Conservation (phyloP, 2,329 filamentous ascomycete genomes). For the Tolypocladium inflatum region DNA sequence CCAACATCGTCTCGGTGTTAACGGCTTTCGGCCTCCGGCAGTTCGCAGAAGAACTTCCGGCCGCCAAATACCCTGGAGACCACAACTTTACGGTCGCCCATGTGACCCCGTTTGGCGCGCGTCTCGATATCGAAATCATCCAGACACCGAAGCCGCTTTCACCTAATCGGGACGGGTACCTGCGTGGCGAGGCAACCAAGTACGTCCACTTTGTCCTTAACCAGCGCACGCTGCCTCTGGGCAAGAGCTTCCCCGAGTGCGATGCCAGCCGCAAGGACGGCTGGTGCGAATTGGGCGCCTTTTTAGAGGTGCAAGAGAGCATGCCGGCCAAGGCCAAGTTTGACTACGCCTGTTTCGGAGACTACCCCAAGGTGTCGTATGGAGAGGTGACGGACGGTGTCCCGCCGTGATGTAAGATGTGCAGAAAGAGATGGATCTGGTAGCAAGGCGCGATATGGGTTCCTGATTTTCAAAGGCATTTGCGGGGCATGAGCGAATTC, state of each 20-base stretch:
- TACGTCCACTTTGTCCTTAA: conserved; percentile 71
- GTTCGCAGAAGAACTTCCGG: conserved; percentile 51
- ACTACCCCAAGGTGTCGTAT: conserved; percentile 28
- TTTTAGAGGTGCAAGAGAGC: conserved; percentile 51
- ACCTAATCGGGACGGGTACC: conserved; percentile 44
- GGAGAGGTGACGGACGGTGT: conserved; percentile 29
- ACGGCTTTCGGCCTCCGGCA: conserved; percentile 65
- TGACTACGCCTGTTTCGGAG: conserved; percentile 57
- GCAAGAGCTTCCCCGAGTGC: conserved; percentile 56
- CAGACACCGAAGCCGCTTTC: conserved; percentile 53
- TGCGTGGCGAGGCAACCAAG: conserved; percentile 43
- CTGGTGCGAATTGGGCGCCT: conserved; percentile 66
- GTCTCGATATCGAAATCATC: conserved; percentile 68
- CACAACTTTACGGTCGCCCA: conserved; percentile 59
- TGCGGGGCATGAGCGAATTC: not conserved
- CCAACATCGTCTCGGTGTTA: conserved; percentile 60
- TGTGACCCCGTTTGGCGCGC: conserved; percentile 61
- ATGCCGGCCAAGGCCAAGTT: conserved; percentile 51
- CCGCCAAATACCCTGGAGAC: conserved; percentile 41
- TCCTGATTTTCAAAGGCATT: not conserved
- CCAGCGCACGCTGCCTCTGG: conserved; percentile 62
- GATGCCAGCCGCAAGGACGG: conserved; percentile 55
- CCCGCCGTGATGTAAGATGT: conserved; percentile 10
- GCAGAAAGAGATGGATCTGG: not conserved
- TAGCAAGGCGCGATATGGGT: not conserved